Percentiles rank a stretch among this genome's conserved stretches.
These are phyloP conservation scores for Yamadazyma dushanensis DNA, from an alignment of 1,139 yeast genomes.

Conservation along the genomic window DNA sequence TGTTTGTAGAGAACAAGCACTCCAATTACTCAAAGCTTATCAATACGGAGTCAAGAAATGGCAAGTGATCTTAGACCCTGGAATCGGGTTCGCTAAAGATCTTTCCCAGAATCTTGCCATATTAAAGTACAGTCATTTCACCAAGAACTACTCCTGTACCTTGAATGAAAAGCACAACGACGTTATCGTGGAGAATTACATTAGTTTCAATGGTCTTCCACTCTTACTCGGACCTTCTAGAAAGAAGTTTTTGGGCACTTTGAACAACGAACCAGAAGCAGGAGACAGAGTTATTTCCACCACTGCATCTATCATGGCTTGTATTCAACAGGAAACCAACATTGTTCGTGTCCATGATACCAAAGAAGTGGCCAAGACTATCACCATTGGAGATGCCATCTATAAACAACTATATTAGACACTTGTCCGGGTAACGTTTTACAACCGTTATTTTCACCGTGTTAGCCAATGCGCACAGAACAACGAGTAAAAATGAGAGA, in stretches of 20 bases:
- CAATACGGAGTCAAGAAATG: slow-evolving; percentile 72
- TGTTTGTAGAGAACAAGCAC: slow-evolving; percentile 64
- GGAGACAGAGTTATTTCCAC: slow-evolving; percentile 72
- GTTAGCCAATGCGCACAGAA: slow-evolving; percentile 1
- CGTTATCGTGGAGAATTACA: slow-evolving; percentile 25
- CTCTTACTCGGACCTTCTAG: slow-evolving; percentile 84
- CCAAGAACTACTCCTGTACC: slow-evolving; percentile 51
- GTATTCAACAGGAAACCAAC: slow-evolving; percentile 73
- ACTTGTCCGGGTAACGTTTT: slow-evolving; percentile 3
- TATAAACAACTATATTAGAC: slow-evolving; percentile 36
- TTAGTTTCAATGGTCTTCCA: slow-evolving; percentile 56
- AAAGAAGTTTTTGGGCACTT: slow-evolving; percentile 78
- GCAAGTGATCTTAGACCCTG: slow-evolving; percentile 94
- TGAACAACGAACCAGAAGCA: slow-evolving; percentile 54
- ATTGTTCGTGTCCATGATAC: slow-evolving; percentile 91
- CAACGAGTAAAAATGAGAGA: slow-evolving; percentile 5
- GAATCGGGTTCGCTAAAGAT: slow-evolving; percentile 89
- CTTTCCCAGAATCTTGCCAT: slow-evolving; percentile 65
- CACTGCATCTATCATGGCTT: slow-evolving; percentile 71
- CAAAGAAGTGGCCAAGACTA: slow-evolving; percentile 60
- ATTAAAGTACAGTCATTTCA: slow-evolving; percentile 55
- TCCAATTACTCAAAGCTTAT: slow-evolving; percentile 57
- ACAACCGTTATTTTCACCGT: neutral
- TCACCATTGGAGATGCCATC: slow-evolving; percentile 74
- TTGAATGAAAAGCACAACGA: slow-evolving; percentile 24